phyloP scores from a whole-genome alignment of 2,329 filamentous ascomycete genomes.

The Claviceps purpurea region DNA sequence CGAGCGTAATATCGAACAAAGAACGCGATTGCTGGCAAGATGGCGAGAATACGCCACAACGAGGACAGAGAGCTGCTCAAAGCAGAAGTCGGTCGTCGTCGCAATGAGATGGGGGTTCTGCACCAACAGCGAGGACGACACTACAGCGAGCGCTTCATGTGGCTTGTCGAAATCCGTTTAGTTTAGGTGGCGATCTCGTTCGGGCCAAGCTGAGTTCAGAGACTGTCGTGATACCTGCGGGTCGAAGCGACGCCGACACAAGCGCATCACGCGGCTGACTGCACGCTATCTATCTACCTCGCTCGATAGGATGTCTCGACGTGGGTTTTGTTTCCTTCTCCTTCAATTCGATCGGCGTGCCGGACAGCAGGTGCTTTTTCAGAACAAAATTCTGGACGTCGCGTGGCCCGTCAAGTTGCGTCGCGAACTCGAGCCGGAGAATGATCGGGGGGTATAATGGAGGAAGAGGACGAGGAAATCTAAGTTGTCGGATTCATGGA shows the following conservation, averaged over 20 bases:
- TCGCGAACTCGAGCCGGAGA: background rate
- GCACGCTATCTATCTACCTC: background rate
- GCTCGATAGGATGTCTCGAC: background rate
- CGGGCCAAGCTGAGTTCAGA: background rate
- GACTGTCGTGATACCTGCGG: background rate
- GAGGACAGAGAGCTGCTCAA: background rate
- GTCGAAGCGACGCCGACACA: background rate
- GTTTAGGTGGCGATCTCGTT: constrained; percentile 3
- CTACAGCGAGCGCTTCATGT: background rate
- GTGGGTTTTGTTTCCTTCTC: background rate
- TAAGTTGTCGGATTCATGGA: background rate
- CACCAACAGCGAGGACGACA: constrained; percentile 2
- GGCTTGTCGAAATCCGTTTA: constrained; percentile 3
- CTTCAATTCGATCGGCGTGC: background rate
- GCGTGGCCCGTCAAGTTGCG: background rate
- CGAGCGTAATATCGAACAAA: background rate
- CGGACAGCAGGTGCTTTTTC: background rate
- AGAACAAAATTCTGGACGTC: background rate
- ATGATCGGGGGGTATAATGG: background rate
- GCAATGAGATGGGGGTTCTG: background rate
- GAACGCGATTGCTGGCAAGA: background rate
- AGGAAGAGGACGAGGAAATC: background rate
- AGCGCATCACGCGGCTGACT: background rate
- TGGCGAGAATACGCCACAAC: background rate
- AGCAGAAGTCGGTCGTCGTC: background rate